These are phyloP conservation scores for Podospora bellae-mahoneyi DNA, from an alignment of 495 filamentous ascomycete genomes.

Conservation along the genomic window DNA sequence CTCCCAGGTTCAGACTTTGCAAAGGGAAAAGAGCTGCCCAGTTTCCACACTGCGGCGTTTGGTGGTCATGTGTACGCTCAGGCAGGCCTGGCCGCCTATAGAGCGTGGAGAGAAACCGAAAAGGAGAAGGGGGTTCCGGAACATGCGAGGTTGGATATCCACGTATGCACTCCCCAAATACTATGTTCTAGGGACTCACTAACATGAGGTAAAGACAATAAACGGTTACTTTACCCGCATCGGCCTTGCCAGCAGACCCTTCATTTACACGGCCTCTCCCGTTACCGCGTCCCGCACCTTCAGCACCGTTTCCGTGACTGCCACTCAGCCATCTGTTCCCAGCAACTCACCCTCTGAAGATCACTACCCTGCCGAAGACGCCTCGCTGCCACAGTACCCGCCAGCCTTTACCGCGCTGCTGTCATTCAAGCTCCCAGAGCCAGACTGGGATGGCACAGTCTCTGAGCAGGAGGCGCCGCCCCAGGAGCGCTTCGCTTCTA, in stretches of 20 bases:
- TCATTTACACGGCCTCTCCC: constrained; percentile 55
- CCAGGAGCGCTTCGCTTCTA: constrained; percentile 37
- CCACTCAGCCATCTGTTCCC: constrained; percentile 42
- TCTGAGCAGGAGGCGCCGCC: constrained; percentile 35
- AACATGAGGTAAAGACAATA: constrained; percentile 49
- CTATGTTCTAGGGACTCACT: not conserved
- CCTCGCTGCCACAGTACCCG: constrained; percentile 36
- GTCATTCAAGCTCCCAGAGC: constrained; percentile 56
- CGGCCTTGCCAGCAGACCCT: constrained; percentile 53
- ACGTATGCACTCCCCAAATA: constrained; percentile 45
- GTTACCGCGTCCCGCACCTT: constrained; percentile 56
- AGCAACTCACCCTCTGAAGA: constrained; percentile 23
- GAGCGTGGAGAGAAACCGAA: constrained; percentile 43
- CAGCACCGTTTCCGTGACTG: constrained; percentile 59
- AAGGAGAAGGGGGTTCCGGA: constrained; percentile 23
- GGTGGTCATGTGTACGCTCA: constrained; percentile 70
- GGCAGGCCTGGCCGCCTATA: constrained; percentile 57
- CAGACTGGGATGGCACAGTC: constrained; percentile 27
- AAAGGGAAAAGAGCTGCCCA: constrained; percentile 16
- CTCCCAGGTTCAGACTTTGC: constrained; percentile 29
- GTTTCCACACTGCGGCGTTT: constrained; percentile 40
- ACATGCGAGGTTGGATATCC: constrained; percentile 47
- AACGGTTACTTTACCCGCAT: constrained; percentile 64
- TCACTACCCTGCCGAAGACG: constrained; percentile 36
- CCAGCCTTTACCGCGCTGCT: constrained; percentile 59